Conservation (phyloP, 2,329 filamentous ascomycete species). For the Arachnopeziza araneosa region DNA sequence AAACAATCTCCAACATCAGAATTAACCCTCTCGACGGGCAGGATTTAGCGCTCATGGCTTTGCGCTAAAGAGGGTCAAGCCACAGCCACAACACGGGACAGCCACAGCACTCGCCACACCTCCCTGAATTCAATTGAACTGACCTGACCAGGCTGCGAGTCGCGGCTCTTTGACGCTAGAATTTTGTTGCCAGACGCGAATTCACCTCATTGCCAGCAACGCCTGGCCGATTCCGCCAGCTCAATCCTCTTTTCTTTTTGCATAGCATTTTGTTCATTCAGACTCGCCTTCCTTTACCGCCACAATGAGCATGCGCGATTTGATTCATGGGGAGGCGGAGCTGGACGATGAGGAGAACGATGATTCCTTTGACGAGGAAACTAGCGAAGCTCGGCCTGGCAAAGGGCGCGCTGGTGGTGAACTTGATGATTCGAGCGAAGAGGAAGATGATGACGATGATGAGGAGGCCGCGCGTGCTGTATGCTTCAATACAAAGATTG, state of each 20-base stretch:
- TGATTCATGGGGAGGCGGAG: conserved; percentile 82
- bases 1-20: neutral
- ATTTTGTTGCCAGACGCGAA: neutral
- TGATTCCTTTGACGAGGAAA: conserved; percentile 74
- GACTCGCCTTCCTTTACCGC: conserved; percentile 4
- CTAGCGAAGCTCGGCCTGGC: conserved; percentile 50
- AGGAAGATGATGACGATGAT: conserved; percentile 89
- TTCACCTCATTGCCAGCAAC: neutral
- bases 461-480: conserved; percentile 77
- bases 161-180: neutral
- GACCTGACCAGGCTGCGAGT: too few species aligned
- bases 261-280: neutral
- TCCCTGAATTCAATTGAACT: too few species aligned
- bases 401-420: conserved; percentile 35
- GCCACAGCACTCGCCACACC: too few species aligned
- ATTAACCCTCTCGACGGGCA: neutral
- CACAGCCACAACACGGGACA: neutral
- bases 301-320: conserved; percentile 66
- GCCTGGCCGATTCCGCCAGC: neutral
- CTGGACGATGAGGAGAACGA: conserved; percentile 82
- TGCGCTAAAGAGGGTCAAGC: neutral
- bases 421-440: conserved; percentile 82
- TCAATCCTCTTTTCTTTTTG: neutral
- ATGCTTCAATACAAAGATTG: conserved; percentile 25
- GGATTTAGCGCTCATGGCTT: neutral